Conservation (phyloP, 106 monocot species). For the Ottelia alismoides region DNA sequence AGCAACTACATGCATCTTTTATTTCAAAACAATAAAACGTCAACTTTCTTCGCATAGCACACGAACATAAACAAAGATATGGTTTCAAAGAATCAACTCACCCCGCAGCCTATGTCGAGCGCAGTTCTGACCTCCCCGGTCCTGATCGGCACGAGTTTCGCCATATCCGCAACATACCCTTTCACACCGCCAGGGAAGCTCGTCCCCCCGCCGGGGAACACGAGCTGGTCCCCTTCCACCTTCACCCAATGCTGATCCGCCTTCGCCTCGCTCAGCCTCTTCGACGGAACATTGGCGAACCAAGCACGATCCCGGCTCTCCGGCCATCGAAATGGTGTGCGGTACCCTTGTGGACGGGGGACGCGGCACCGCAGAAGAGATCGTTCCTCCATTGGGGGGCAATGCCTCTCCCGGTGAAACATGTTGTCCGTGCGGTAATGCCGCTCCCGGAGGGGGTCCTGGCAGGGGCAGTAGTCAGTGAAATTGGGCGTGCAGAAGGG, state of each 20-base stretch:
- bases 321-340: constrained; percentile 35
- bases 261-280: constrained; percentile 36
- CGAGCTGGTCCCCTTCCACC: constrained; percentile 42
- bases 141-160: too few species aligned
- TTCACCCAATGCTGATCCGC: constrained; percentile 57
- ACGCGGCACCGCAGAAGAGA: too few species aligned
- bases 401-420: too few species aligned
- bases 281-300: constrained; percentile 61
- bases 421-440: too few species aligned
- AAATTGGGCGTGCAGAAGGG: constrained; percentile 43
- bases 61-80: too few species aligned
- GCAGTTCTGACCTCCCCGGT: constrained; percentile 40
- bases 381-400: too few species aligned
- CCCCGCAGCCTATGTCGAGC: constrained; percentile 69
- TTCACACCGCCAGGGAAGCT: constrained; percentile 45
- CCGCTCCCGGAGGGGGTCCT: constrained; percentile 41
- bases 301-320: constrained; percentile 40
- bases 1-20: too few species aligned
- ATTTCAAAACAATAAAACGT: too few species aligned
- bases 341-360: constrained; percentile 34
- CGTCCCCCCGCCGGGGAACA: constrained; percentile 77
- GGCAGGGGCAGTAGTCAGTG: constrained; percentile 67
- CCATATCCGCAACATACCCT: constrained; percentile 50
- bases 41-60: too few species aligned
- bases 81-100: constrained; percentile 21